Conservation (phyloP, 2,329 filamentous ascomycete genomes). For the Talaromyces atroroseus region DNA sequence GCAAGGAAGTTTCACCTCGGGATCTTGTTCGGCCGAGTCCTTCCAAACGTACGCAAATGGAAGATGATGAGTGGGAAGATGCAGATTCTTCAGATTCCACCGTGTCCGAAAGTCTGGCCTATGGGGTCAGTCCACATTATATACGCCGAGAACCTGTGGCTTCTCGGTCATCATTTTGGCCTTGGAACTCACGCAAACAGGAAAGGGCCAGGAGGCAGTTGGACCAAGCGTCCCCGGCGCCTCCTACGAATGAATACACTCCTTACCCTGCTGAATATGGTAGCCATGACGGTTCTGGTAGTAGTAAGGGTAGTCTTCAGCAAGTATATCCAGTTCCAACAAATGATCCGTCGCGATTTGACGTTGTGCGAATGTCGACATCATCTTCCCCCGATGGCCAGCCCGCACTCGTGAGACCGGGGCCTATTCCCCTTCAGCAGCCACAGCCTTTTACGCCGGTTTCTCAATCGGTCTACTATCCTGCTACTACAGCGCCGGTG, state of each 20-base stretch:
- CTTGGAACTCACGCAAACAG: conserved; percentile 54
- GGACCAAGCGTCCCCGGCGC: background rate
- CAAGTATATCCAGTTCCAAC: conserved; percentile 63
- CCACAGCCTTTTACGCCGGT: conserved; percentile 74
- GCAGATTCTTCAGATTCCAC: conserved; percentile 48
- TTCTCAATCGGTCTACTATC: conserved; percentile 60
- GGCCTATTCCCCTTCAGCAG: conserved; percentile 69
- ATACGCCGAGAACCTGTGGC: conserved; percentile 49
- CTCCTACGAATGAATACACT: conserved; percentile 1
- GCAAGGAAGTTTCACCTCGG: conserved; percentile 22
- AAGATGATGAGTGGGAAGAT: conserved; percentile 56
- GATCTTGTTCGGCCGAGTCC: conserved; percentile 16
- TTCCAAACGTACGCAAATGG: conserved; percentile 21
- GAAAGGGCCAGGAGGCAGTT: conserved; percentile 33
- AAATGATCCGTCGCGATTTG: conserved; percentile 58
- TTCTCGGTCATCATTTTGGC: conserved; percentile 53
- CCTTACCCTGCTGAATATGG: conserved; percentile 2
- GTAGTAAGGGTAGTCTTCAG: conserved; percentile 44
- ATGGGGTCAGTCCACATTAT: conserved; percentile 46
- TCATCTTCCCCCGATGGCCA: conserved; percentile 20
- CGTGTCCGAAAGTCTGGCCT: conserved; percentile 43
- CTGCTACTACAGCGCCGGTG: conserved; percentile 37
- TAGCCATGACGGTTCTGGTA: conserved; percentile 23
- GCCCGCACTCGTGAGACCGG: conserved; percentile 44
- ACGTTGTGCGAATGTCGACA: conserved; percentile 41